These are phyloP conservation scores for Lactarius psammicola DNA, from an alignment of 768 basidiomycete genomes.

Conservation along the genomic window DNA sequence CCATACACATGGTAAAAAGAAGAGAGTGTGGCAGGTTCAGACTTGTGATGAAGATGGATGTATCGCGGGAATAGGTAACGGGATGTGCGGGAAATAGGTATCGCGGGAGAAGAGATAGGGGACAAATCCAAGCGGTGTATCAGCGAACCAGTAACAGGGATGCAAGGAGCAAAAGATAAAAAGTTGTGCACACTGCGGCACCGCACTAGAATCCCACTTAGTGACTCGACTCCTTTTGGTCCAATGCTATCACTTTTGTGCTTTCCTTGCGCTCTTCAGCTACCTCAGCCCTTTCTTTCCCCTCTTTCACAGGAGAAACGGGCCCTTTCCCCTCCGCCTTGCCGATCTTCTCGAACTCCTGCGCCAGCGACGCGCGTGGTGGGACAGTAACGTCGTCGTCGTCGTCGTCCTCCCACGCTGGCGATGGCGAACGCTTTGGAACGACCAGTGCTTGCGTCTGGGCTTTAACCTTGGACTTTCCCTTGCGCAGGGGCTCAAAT, in stretches of 20 bases:
- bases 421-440: slow-evolving; percentile 21
- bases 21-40: not conserved
- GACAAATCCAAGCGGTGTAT: slow-evolving; percentile 20
- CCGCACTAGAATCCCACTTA: not conserved
- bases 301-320: slow-evolving; percentile 6
- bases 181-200: not conserved
- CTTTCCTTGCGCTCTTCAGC: not conserved
- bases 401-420: slow-evolving; percentile 15
- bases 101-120: slow-evolving; percentile 12
- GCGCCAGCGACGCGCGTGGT: slow-evolving; percentile 20
- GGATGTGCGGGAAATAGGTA: slow-evolving; percentile 8
- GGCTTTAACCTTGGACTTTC: not conserved
- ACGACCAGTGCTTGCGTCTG: not conserved
- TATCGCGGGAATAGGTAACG: slow-evolving; percentile 12
- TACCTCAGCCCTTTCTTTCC: not conserved
- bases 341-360: slow-evolving; percentile 24
- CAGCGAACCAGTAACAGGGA: slow-evolving; percentile 11
- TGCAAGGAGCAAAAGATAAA: slow-evolving; percentile 2
- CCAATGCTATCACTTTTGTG: not conserved
- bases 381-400: slow-evolving; percentile 12
- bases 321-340: slow-evolving; percentile 14
- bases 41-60: not conserved
- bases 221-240: not conserved
- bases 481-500: slow-evolving; percentile 18
- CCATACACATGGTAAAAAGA: not conserved